Evolutionary conservation across 805 yeast genomes (phyloP).

Genomic region (Wickerhamomyces ciferrii): DNA sequence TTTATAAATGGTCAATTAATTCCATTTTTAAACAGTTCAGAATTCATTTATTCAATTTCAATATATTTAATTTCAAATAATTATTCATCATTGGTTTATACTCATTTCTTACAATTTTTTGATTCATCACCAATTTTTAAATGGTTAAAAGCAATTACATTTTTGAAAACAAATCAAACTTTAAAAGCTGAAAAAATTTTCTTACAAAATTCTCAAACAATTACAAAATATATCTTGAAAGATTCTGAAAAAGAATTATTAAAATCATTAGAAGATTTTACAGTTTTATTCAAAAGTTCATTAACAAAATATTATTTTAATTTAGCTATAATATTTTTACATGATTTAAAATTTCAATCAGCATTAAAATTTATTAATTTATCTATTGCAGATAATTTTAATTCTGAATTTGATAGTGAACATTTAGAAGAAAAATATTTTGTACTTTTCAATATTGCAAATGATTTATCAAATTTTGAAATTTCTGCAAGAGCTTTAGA

Average conservation of each 20-base stretch:
- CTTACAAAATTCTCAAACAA: conserved; percentile 18
- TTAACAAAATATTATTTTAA: conserved; percentile 32
- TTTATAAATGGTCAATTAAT: conserved; percentile 10
- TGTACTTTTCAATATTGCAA: conserved; percentile 21
- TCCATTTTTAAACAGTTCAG: conserved; percentile 13
- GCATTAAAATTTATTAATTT: conserved; percentile 32
- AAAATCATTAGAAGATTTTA: conserved; percentile 16
- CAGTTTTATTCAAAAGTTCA: conserved; percentile 23
- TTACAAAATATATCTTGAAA: conserved; percentile 20
- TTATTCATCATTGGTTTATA: conserved; percentile 8
- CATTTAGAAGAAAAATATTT: conserved; percentile 16
- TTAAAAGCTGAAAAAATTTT: conserved; percentile 27
- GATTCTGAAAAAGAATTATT: conserved; percentile 18
- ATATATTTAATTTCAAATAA: conserved; percentile 8
- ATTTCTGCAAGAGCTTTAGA: conserved; percentile 29
- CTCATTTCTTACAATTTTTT: conserved; percentile 12
- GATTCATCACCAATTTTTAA: conserved; percentile 13
- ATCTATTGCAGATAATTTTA: conserved; percentile 15
- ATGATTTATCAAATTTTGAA: conserved; percentile 24
- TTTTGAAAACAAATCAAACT: conserved; percentile 21
- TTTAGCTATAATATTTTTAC: conserved; percentile 30
- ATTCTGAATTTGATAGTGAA: conserved; percentile 17
- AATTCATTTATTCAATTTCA: conserved; percentile 9
- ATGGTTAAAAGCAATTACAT: conserved; percentile 16
- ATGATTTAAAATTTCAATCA: conserved; percentile 21